Evolutionary conservation across 1,139 yeast genomes (phyloP), one percentile per base, ranked within the genome.

Genomic region (Diutina mesorugosa): DNA sequence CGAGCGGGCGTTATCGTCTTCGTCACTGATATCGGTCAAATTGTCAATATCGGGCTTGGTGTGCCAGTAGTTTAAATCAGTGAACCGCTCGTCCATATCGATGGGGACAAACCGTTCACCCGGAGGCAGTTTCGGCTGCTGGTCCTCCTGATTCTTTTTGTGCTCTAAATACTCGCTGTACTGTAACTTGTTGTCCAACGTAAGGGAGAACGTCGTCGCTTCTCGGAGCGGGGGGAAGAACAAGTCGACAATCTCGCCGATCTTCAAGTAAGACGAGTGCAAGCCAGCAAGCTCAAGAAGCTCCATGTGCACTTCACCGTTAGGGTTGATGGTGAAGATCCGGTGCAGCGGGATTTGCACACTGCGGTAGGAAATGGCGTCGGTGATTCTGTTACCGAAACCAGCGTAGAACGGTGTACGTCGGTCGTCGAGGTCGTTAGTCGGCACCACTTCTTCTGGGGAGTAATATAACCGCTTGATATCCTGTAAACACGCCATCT

Each of bases 231-330:
- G 96, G 14, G 99, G 99, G 78, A 95, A 95, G 68, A 91, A 91
- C 68, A 93, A 98, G 69, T 95, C 99, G 14, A 95, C 98, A 59
- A 95, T 76, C 68, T 93, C 98, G 51, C 95, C 90, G 67, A 95
- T 93, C 62, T 84, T 85, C 57, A 95, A 82, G 67, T 95, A 95
- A 0, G 95, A 84, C 56, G 95, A 85, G 66, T 82, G 87, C 67
- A 88, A 88, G 6, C 99, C 99, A 0, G 98, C 96, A 65, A 95
- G 76, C 67, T 95, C 98, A 58, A 95, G 76, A 62, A 95, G 78
- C 70, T 95, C 99, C 96, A 95, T 87, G 73, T 90, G 97, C 45
- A 95, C 99, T 63, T 95, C 99, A 2, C 98, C 97, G 61, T 89
- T 90, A 0, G 98, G 93, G 65, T 95, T 93, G 63, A 95, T 95